A percentile compares a stretch with the other conserved stretches of the same genome.
Conservation (phyloP, 2,329 filamentous ascomycete species). For the Mycogone perniciosa region DNA sequence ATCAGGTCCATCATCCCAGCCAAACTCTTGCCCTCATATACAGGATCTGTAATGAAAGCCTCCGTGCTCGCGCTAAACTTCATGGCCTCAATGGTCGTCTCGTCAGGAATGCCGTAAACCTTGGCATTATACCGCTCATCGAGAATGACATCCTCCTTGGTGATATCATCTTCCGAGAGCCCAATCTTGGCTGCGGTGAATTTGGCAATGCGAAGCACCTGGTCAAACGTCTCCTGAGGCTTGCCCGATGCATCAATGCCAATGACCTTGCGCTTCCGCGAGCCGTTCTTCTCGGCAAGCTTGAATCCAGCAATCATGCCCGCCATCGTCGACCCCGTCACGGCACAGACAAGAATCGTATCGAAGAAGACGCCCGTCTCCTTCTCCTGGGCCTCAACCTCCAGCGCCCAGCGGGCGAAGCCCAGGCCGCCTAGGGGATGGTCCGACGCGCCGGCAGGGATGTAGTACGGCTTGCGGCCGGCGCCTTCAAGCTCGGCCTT, state of each 20-base stretch:
- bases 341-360: constrained; percentile 61
- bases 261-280: constrained; percentile 48
- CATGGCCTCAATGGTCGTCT: constrained; percentile 61
- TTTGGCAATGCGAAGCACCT: constrained; percentile 61
- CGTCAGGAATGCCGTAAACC: constrained; percentile 60
- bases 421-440: constrained; percentile 64
- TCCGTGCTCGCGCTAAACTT: constrained; percentile 61
- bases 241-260: constrained; percentile 53
- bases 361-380: constrained; percentile 59
- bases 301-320: constrained; percentile 71
- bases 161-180: constrained; percentile 52
- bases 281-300: constrained; percentile 44
- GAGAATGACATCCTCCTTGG: constrained; percentile 54
- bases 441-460: constrained; percentile 64
- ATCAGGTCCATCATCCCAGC: constrained; percentile 66
- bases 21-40: constrained; percentile 71
- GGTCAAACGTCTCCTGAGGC: constrained; percentile 50
- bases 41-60: constrained; percentile 68
- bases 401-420: constrained; percentile 65
- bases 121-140: constrained; percentile 57
- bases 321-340: constrained; percentile 64
- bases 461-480: constrained; percentile 62
- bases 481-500: constrained; percentile 44
- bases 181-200: constrained; percentile 59
- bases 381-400: constrained; percentile 58